phyloP scores from a whole-genome alignment of 768 basidiomycete genomes.

The Suillus weaverae region DNA sequence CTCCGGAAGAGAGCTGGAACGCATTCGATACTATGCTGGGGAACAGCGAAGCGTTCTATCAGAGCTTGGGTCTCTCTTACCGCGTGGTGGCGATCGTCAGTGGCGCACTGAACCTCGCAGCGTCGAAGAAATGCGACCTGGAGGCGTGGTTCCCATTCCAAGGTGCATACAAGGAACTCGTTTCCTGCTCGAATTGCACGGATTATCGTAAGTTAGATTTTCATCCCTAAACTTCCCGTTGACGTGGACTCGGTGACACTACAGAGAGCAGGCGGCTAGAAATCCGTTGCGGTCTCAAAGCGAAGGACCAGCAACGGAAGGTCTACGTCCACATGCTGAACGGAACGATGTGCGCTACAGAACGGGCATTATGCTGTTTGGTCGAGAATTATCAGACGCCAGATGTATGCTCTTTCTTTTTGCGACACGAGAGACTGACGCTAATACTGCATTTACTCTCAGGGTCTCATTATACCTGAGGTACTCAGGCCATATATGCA shows the following conservation, averaged over 20 bases:
- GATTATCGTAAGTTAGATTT: constrained; percentile 82
- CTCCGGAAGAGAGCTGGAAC: constrained; percentile 92
- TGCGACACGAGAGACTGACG: constrained; percentile 8
- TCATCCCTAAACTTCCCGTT: background rate
- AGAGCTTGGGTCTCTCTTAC: constrained; percentile 91
- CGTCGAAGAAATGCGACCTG: constrained; percentile 94
- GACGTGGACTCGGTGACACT: background rate
- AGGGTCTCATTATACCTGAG: constrained; percentile 92
- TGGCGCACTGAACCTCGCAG: constrained; percentile 94
- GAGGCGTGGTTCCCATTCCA: constrained; percentile 99
- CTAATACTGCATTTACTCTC: constrained; percentile 6
- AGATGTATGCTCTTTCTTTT: constrained; percentile 56
- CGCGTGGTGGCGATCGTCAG: constrained; percentile 94
- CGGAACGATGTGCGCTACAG: constrained; percentile 95
- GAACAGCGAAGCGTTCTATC: constrained; percentile 92
- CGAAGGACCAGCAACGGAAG: constrained; percentile 86
- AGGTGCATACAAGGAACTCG: constrained; percentile 93
- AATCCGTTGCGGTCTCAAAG: constrained; percentile 89
- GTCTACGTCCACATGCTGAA: constrained; percentile 99
- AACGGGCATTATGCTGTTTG: constrained; percentile 93
- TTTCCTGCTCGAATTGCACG: constrained; percentile 97
- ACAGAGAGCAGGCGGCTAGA: constrained; percentile 92
- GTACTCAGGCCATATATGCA: constrained; percentile 94
- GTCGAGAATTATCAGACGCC: constrained; percentile 99
- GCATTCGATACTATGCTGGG: constrained; percentile 90